A percentile compares a stretch with the other conserved stretches of the same genome.
phyloP scores from a whole-genome alignment of 805 yeast species.

The Kuraishia borneana region DNA sequence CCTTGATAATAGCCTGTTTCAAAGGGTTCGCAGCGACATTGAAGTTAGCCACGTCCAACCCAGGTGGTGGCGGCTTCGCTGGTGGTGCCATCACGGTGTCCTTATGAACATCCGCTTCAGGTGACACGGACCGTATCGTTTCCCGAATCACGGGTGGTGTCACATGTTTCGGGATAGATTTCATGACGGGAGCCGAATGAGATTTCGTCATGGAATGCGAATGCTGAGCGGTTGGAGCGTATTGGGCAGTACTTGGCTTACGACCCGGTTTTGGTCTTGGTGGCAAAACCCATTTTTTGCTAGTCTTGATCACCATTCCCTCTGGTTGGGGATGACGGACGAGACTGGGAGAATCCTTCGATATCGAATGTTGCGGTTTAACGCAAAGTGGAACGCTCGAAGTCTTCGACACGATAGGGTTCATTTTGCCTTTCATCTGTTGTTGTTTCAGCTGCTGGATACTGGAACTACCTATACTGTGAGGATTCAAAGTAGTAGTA shows the following conservation, averaged over 20 bases:
- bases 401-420: too few species aligned
- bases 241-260: slow-evolving; percentile 24
- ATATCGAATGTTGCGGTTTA: too few species aligned
- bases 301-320: slow-evolving; percentile 36
- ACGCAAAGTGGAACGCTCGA: too few species aligned
- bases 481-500: too few species aligned
- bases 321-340: too few species aligned
- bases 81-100: not conserved
- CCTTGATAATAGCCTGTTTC: slow-evolving; percentile 26
- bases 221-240: not conserved
- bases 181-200: not conserved
- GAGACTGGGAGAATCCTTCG: too few species aligned
- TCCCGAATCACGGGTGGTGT: not conserved
- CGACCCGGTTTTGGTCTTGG: slow-evolving; percentile 75
- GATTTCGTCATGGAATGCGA: not conserved
- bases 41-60: not conserved
- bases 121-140: not conserved
- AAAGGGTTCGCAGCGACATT: slow-evolving; percentile 13
- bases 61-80: not conserved
- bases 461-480: too few species aligned
- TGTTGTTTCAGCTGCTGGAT: too few species aligned
- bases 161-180: not conserved
- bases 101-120: not conserved
- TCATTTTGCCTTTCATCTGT: too few species aligned
- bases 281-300: slow-evolving; percentile 76